Base-by-base conservation (phyloP, 1,139 yeast species). In the Hemisphaericaspora xylanilytica region DNA sequence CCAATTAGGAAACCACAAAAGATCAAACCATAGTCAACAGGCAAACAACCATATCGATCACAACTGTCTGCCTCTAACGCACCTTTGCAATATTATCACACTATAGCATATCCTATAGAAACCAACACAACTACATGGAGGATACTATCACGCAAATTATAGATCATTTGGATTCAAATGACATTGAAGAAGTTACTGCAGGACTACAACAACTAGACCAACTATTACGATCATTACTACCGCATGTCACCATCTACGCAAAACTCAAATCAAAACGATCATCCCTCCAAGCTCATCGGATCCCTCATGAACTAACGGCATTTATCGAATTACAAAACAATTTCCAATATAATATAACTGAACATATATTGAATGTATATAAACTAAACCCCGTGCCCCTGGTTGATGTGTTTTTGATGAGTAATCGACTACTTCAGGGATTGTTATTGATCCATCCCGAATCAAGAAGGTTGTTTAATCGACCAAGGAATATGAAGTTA, bases 391-490 rank as follows among this genome's bases (percentile, higher is more conserved):
- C 36, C 3, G 30, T 32, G 0, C 31, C 49, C n/a, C 41, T 45
- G 11, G 27, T 29, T 2, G 39, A 41, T 1, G 25, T 43, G 8
- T 36, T 61, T 2, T 48, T 63, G 4, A 56, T 48, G 14, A 58
- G 63, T 38, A 67, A 80, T 42, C 69, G 72, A 31, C 59, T 76
- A 2, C 57, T 83, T 5, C 87, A 82, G 48, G 94, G 92, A 0
- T 56, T 79, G 8, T 63, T 85, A 17, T 60, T 85, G 37, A 43
- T 84, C 7, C 94, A 85, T 52, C 74, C 82, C 2, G 63, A 63
- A 2, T 78, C 85, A 14, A 60, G 89, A 34, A 50, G 58, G 11
- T 45, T 78, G 3, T 80, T 82, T 45, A 54, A 59, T 32, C 48
- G 64, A 27, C 39, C 49, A 3, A 40, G 43, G n/a, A 63, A 64